Evolutionary conservation across 2,329 filamentous ascomycete species (phyloP).

Genomic region (Colletotrichum cordylinicola): DNA sequence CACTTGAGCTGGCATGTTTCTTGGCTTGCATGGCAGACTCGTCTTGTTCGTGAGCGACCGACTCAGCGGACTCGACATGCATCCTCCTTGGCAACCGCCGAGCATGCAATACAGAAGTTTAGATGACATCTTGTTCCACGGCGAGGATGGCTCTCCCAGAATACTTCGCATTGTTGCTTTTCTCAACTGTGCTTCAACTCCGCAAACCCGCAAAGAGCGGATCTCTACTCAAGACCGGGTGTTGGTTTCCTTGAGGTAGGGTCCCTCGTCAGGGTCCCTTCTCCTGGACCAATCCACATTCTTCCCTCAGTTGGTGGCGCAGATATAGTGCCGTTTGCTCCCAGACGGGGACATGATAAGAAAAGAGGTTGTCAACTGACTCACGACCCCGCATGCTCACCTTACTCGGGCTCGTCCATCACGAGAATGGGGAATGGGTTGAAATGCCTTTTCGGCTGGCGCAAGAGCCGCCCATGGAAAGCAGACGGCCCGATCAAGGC

Average conservation of each 20-base stretch:
- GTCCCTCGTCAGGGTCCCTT: not conserved
- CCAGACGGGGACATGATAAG: not conserved
- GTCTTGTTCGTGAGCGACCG: not conserved
- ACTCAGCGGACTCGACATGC: not conserved
- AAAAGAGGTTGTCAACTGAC: constrained; percentile 12
- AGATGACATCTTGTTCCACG: not conserved
- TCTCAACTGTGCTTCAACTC: not conserved
- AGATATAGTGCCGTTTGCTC: constrained; percentile 7
- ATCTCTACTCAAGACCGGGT: not conserved
- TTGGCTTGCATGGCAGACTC: not conserved
- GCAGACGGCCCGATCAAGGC: not conserved
- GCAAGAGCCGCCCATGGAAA: not conserved
- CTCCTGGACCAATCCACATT: not conserved
- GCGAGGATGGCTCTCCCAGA: not conserved
- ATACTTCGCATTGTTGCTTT: not conserved
- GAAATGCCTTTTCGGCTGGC: not conserved
- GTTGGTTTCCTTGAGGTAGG: not conserved
- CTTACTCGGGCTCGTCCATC: not conserved
- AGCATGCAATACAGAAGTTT: constrained; percentile 1
- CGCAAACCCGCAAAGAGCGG: not conserved
- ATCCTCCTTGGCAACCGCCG: not conserved
- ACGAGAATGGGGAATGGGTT: not conserved
- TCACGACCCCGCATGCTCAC: not conserved
- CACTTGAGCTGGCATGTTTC: not conserved
- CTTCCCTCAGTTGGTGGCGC: not conserved